These are phyloP conservation scores for Celoporthe dispersa DNA, from an alignment of 2,329 filamentous ascomycete genomes.

Conservation along the genomic window DNA sequence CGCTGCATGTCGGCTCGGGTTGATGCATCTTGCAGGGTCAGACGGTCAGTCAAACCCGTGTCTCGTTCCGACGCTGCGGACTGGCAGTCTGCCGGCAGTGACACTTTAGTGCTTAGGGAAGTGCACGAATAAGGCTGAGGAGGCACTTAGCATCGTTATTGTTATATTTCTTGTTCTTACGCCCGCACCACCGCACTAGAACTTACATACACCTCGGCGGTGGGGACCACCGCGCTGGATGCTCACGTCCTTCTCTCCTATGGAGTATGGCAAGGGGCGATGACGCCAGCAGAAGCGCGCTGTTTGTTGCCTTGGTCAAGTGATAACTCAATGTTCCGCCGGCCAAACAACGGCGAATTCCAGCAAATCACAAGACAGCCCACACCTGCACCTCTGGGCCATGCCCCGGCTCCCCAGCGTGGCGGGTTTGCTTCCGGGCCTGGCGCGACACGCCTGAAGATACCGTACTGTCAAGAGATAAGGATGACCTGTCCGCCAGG, in stretches of 20 bases:
- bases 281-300: not conserved
- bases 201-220: not conserved
- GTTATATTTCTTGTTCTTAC: not conserved
- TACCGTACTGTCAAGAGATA: not conserved
- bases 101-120: constrained; percentile 1
- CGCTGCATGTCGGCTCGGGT: not conserved
- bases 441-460: not conserved
- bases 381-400: not conserved
- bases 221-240: not conserved
- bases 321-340: not conserved
- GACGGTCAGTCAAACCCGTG: not conserved
- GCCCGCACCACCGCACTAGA: not conserved
- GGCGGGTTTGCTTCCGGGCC: not conserved
- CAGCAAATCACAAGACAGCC: constrained; percentile 3
- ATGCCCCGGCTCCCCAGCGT: not conserved
- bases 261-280: not conserved
- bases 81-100: not conserved
- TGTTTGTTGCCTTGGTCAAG: not conserved
- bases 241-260: not conserved
- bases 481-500: not conserved
- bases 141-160: not conserved
- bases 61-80: not conserved
- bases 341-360: constrained; percentile 1
- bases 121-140: constrained; percentile 1
- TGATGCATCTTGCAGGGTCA: constrained; percentile 1